Evolutionary conservation across 2,329 filamentous ascomycete species (phyloP).

Genomic region (Hypoxylon sp.): DNA sequence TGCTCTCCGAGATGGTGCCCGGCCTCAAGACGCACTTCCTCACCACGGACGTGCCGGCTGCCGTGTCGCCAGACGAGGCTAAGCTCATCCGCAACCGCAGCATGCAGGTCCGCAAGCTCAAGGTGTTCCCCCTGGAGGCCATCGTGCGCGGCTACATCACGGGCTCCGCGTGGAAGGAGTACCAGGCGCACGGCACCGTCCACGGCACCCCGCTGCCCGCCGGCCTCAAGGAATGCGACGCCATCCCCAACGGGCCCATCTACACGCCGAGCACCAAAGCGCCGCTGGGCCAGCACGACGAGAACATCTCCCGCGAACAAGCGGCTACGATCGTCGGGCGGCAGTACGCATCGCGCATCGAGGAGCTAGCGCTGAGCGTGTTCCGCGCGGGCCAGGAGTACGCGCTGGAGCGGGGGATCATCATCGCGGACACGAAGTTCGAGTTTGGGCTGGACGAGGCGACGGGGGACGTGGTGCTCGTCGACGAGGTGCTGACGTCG

Average conservation of each 20-base stretch:
- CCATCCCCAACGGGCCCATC: constrained; percentile 75
- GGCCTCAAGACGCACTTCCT: constrained; percentile 68
- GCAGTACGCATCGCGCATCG: constrained; percentile 74
- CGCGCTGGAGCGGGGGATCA: constrained; percentile 76
- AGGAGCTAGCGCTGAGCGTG: constrained; percentile 73
- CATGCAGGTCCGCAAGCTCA: constrained; percentile 82
- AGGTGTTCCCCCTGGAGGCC: constrained; percentile 83
- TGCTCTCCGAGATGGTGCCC: constrained; percentile 62
- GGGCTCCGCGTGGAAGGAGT: constrained; percentile 85
- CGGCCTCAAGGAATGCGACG: constrained; percentile 79
- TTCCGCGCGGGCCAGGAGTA: constrained; percentile 76
- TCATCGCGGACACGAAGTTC: constrained; percentile 70
- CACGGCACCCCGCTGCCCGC: constrained; percentile 80
- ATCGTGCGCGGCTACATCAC: constrained; percentile 94
- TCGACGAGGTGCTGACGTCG: constrained; percentile 87
- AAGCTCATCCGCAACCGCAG: constrained; percentile 72
- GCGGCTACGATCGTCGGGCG: constrained; percentile 75
- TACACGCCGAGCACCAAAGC: constrained; percentile 89
- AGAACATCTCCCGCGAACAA: constrained; percentile 84
- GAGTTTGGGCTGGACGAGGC: constrained; percentile 69
- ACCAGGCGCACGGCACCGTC: constrained; percentile 80
- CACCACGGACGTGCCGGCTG: constrained; percentile 43
- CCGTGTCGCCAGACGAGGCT: constrained; percentile 61
- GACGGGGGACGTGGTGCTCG: constrained; percentile 77
- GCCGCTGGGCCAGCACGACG: constrained; percentile 81